Evolutionary conservation across 805 yeast genomes (phyloP).

Genomic region (Candida namnaoensis): DNA sequence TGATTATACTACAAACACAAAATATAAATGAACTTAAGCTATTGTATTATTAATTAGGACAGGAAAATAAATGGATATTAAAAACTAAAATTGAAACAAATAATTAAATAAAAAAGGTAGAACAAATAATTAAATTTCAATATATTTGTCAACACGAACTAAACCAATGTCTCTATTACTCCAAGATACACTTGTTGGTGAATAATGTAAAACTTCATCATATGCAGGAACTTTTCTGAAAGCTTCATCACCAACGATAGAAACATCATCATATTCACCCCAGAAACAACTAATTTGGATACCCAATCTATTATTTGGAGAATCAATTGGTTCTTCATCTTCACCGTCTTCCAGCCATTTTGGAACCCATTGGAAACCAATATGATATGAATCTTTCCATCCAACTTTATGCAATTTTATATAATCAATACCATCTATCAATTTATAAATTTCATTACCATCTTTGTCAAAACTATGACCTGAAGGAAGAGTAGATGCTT

Average conservation of each 20-base stretch:
- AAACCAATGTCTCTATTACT: constrained; percentile 64
- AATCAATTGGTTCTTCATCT: constrained; percentile 19
- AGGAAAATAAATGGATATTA: too few relatives aligned
- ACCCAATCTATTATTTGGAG: constrained; percentile 32
- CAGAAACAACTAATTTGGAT: constrained; percentile 63
- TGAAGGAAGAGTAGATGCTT: constrained; percentile 5
- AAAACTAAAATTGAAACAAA: neutral
- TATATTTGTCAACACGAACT: constrained; percentile 44
- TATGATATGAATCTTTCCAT: constrained; percentile 48
- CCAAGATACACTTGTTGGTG: constrained; percentile 58
- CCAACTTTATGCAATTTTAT: constrained; percentile 56
- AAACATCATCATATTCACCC: constrained; percentile 58
- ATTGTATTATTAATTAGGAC: too few relatives aligned
- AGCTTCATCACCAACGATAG: constrained; percentile 27
- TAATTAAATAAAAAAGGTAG: neutral
- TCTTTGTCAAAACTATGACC: constrained; percentile 22
- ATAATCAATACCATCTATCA: constrained; percentile 54
- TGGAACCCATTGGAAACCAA: constrained; percentile 77
- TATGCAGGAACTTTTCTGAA: constrained; percentile 54
- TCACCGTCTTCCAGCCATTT: constrained; percentile 31
- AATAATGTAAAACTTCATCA: constrained; percentile 58
- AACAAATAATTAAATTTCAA: constrained; percentile 26
- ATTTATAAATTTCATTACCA: constrained; percentile 42
- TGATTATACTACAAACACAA: neutral
- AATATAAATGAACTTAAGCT: too few relatives aligned